A percentile compares a stretch with the other conserved stretches of the same genome.
phyloP scores from a whole-genome alignment of 2,329 filamentous ascomycete species.

The Sporothrix curviconia region DNA sequence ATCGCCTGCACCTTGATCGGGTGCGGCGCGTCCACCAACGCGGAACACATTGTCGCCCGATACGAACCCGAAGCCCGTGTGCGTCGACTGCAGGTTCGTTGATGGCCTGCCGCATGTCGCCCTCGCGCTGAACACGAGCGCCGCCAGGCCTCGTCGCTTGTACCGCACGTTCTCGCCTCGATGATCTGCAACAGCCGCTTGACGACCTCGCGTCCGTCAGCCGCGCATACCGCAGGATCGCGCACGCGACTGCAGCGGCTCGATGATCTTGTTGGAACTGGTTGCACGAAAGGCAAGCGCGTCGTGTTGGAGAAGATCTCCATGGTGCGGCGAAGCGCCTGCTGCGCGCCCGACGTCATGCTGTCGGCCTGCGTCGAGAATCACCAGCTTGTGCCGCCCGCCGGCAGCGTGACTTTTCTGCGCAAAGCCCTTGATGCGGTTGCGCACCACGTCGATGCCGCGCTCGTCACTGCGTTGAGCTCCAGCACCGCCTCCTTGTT shows the following conservation, averaged over 20 bases:
- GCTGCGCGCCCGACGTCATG: constrained; percentile 95
- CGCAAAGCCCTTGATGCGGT: constrained; percentile 95
- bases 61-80: constrained; percentile 92
- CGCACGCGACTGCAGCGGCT: constrained; percentile 97
- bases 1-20: constrained; percentile 98
- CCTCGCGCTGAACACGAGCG: constrained; percentile 97
- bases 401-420: constrained; percentile 95
- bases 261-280: constrained; percentile 99
- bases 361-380: constrained; percentile 96
- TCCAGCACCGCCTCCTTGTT: constrained; percentile 97
- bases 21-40: constrained; percentile 92
- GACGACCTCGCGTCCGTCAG: constrained; percentile 86
- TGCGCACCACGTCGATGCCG: constrained; percentile 94
- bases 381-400: constrained; percentile 91
- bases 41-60: constrained; percentile 96
- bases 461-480: constrained; percentile 91
- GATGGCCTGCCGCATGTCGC: constrained; percentile 98
- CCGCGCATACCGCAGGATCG: constrained; percentile 87
- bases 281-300: constrained; percentile 92
- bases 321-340: constrained; percentile 92
- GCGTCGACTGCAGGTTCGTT: constrained; percentile 95
- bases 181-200: constrained; percentile 88
- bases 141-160: constrained; percentile 90
- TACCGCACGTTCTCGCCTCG: constrained; percentile 86
- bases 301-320: constrained; percentile 97